phyloP scores from a whole-genome alignment of 2,329 filamentous ascomycete genomes.

The Ascochyta rabiei region DNA sequence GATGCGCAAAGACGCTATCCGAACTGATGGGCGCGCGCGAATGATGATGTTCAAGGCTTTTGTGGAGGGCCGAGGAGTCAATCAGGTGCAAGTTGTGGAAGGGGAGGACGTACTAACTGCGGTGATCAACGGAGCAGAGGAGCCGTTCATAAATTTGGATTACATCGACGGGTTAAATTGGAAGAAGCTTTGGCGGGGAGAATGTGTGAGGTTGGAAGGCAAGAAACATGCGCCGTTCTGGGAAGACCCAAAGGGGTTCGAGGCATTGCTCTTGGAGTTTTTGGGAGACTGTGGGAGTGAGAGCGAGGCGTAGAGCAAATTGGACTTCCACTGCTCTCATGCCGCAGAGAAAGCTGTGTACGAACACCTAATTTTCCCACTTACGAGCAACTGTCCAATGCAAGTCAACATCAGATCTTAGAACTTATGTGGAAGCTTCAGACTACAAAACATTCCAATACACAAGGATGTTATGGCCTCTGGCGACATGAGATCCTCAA shows the following conservation, averaged over 20 bases:
- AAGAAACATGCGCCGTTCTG: constrained; percentile 42
- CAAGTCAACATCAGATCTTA: too few relatives aligned
- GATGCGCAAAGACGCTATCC: constrained; percentile 34
- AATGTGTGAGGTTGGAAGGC: constrained; percentile 33
- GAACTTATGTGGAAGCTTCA: too few relatives aligned
- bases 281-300: constrained; percentile 16
- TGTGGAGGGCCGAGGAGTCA: constrained; percentile 15
- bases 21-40: constrained; percentile 34
- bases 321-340: neutral
- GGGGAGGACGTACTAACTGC: constrained; percentile 27
- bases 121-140: constrained; percentile 39
- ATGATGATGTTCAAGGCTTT: constrained; percentile 33
- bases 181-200: constrained; percentile 35
- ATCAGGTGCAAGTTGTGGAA: neutral
- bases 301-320: neutral
- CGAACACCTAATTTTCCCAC: too few relatives aligned
- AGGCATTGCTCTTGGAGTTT: constrained; percentile 26
- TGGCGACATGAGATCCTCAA: too few relatives aligned
- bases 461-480: too few relatives aligned
- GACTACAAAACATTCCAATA: too few relatives aligned
- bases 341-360: neutral
- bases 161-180: constrained; percentile 38
- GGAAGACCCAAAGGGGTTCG: constrained; percentile 29
- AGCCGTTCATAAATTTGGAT: constrained; percentile 41
- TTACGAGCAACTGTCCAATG: too few relatives aligned